phyloP scores from a whole-genome alignment of 345 rosid species.

The Odontarrhena argentea region DNA sequence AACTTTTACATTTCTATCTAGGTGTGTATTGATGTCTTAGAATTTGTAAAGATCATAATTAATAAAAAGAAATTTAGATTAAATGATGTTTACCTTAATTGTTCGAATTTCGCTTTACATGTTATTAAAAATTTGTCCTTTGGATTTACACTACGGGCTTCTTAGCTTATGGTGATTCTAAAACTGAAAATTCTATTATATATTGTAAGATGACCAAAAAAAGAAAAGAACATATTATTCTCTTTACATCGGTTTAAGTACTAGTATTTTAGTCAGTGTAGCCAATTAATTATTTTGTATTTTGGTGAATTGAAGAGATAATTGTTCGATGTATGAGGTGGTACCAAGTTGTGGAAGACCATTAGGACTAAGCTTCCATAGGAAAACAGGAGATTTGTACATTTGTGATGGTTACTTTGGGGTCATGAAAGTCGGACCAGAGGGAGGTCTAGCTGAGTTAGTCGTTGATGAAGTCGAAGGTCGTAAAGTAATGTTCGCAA shows the following conservation, averaged over 20 bases:
- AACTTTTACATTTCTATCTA: no score
- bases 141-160: no score
- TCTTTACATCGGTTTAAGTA: background rate
- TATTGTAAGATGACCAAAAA: no score
- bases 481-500: slow-evolving; percentile 56
- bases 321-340: slow-evolving; percentile 32
- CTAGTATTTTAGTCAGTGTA: background rate
- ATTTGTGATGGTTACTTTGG: slow-evolving; percentile 79
- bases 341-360: slow-evolving; percentile 81
- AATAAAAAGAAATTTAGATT: no score
- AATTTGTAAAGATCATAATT: no score
- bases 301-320: slow-evolving; percentile 24
- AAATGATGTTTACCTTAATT: no score
- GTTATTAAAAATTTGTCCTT: no score
- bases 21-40: no score
- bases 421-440: slow-evolving; percentile 63
- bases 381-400: slow-evolving; percentile 66
- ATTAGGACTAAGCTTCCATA: slow-evolving; percentile 60
- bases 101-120: no score
- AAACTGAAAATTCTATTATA: no score
- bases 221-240: no score
- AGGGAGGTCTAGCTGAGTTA: slow-evolving; percentile 59
- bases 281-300: background rate
- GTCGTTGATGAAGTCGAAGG: slow-evolving; percentile 56
- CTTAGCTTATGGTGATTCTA: no score